Base-by-base conservation (phyloP, 148 eudicot species). In the Cornus controversa region DNA sequence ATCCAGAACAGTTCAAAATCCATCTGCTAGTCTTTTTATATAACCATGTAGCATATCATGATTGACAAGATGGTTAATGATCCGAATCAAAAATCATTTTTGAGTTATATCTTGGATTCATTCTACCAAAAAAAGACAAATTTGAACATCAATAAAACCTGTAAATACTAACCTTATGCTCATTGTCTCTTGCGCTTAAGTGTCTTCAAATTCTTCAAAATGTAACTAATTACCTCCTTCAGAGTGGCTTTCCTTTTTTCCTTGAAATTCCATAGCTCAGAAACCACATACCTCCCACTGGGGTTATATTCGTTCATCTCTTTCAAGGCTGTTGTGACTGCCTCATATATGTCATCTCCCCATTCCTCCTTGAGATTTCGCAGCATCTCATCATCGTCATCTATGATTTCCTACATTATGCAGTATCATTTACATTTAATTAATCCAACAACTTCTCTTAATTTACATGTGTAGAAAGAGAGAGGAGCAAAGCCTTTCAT, bases 241-340 rank as follows among this genome's bases (percentile, higher is more conserved):
- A 92, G 80, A 2, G 94, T 90, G 24, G 97, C 97, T 78, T 90
- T 90, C 37, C 91, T 78, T 20, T 82, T 73, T 74, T 89, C 94
- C 66, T 92, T 90, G 69, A 71, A 83, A 82, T 90, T 89, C 97
- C 94, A 92, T 0, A 92, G 90, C 83, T 92, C 94, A 15, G 81
- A 67, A 28, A 87, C 64, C 25, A 79, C 79, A 57, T 90, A 92
- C 53, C 97, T 79, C 20, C 97, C 97, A 83, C 97, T 92, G 22
- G 92, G 91, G 77, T 90, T 90, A 73, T 87, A 92, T 58, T 92
- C 92, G 75, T 89, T 86, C 67, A 86, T 72, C 75, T 92, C 97
- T 45, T 40, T 81, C 74, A 90, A 79, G 66, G 94, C 91, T 37
- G 75, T 78, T 8, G 76, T 76, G 2, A 92, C 94, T 10, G 94